Evolutionary conservation across 495 filamentous ascomycete species (phyloP), one percentile per base, ranked within the genome.

Genomic region (Margaritispora aquatica): DNA sequence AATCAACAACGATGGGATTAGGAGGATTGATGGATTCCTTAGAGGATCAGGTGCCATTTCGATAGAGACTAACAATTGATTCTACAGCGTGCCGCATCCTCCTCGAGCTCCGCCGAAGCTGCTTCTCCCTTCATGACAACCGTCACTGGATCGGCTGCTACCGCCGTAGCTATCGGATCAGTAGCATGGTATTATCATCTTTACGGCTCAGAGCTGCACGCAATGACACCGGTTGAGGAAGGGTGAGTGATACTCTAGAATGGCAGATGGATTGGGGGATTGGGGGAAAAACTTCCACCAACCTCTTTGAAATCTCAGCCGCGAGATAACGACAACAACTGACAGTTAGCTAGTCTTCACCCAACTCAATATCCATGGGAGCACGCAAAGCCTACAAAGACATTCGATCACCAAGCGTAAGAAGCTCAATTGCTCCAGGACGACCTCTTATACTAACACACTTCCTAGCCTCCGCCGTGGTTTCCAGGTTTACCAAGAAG

Each of bases 401-500:
- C 95, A 63, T 99, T 96, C 72, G 95, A 99, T 70, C 94, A 97
- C 73, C 83, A 89, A 74, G 84, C 89, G 93, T 96, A 83, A 85
- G 89, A 13, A 41, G 26, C 10, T 5, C 11, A 50, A 5, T 26
- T 3, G 2, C 21, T 11, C 24, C 20, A 4, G 19, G 8, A 17
- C 3, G 5, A 24, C n/a, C 21, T 24, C 47, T 23, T 24, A 4
- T 66, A 34, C 34, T 68, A 64, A 69, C 60, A 61, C 65, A 51
- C 41, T 55, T 27, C 64, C 19, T 59, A 96, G 93, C 67, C 92
- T 99, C 66, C 94, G 95, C 69, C 92, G 95, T 77, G 95, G 95
- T 76, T 97, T 99, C 86, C 95, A 96, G 79, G 95, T 99, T 70
- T 99, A 99, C 84, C 91, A 87, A 68, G 95, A 99, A 77, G 95